Base-by-base conservation (phyloP, 371 early-diverging fungal genomes). In the Parasitella parasitica region DNA sequence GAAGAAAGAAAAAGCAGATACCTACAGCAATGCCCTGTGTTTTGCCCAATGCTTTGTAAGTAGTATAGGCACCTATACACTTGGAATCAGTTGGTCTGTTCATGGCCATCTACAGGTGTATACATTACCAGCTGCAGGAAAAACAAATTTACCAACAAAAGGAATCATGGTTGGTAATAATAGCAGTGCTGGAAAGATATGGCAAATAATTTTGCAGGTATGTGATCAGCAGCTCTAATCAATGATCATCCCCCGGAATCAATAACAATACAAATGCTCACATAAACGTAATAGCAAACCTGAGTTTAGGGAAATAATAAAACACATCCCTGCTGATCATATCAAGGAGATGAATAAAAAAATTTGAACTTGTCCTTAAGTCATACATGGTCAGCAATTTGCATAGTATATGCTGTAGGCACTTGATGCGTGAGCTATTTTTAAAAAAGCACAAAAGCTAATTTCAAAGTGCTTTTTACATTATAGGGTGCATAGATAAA, bases 51-150 rank as follows among this genome's bases (percentile, higher is more conserved):
- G 79, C 72, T 34, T 61, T 62, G n/a, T 71, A 73, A 11, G 78
- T 63, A 1, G 78, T 66, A 36, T 77, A 85, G 6, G 77, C 80
- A 62, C 76, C 80, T 80, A 58, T n/a, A 6, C 16, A 28, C 11
- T 24, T n/a, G 5, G 4, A 4, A 48, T 48, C 3, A 48, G 48
- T 13, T 39, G 1, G 16, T 18, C 37, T 13, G 4, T 3, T 6
- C 12, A 5, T 41, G 1, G n/a, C n/a, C 41, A 5, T 1, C 8
- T 30, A 2, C 18, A 6, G 27, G 11, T 24, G 7, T 43, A n/a
- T n/a, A n/a, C n/a, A n/a, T 49, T 76, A 76, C 82, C 77, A 34
- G 86, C 89, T 9, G 76, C 54, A 9, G 89, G 89, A 53, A 86
- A 81, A 0, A 84, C 86, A 50, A 83, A 76, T n/a, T 43, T 63